Evolutionary conservation across 2,329 filamentous ascomycete species (phyloP).

Genomic region (Madurella mycetomatis): DNA sequence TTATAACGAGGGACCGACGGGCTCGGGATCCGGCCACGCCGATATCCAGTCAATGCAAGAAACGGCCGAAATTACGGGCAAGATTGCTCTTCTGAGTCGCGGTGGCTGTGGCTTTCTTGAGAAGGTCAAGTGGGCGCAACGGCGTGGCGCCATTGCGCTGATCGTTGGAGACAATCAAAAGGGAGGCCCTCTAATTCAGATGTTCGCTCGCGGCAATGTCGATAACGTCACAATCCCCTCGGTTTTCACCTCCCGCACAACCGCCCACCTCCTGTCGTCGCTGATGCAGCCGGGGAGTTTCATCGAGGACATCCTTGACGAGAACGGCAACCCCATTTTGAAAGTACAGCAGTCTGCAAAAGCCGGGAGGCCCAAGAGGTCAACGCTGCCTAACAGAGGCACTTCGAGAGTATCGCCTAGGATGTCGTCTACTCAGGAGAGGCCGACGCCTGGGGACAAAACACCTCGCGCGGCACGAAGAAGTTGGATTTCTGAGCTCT

Average conservation of each 20-base stretch:
- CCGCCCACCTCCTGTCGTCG: constrained; percentile 85
- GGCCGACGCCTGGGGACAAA: constrained; percentile 23
- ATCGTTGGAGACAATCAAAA: constrained; percentile 93
- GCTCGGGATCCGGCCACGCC: constrained; percentile 56
- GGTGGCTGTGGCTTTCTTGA: constrained; percentile 95
- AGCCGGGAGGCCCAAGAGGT: constrained; percentile 33
- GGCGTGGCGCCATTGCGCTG: constrained; percentile 79
- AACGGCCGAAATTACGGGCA: constrained; percentile 86
- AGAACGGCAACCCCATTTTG: constrained; percentile 53
- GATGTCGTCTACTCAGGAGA: constrained; percentile 26
- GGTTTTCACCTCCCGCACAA: constrained; percentile 91
- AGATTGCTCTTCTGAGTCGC: constrained; percentile 84
- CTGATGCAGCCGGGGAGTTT: constrained; percentile 69
- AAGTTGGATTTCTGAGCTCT: constrained; percentile 40
- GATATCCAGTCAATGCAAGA: constrained; percentile 92
- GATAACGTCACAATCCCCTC: constrained; percentile 93
- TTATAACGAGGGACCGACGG: constrained; percentile 33
- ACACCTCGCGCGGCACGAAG: constrained; percentile 7
- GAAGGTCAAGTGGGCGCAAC: constrained; percentile 95
- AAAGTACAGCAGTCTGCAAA: constrained; percentile 49
- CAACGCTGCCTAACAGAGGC: constrained; percentile 21
- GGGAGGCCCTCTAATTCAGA: constrained; percentile 85
- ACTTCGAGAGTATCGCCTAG: constrained; percentile 6
- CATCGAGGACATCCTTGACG: constrained; percentile 55
- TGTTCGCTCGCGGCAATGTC: constrained; percentile 97